Evolutionary conservation across 345 rosid genomes (phyloP), one percentile per base, ranked within the genome.

Genomic region (Eucalyptus shirleyi): DNA sequence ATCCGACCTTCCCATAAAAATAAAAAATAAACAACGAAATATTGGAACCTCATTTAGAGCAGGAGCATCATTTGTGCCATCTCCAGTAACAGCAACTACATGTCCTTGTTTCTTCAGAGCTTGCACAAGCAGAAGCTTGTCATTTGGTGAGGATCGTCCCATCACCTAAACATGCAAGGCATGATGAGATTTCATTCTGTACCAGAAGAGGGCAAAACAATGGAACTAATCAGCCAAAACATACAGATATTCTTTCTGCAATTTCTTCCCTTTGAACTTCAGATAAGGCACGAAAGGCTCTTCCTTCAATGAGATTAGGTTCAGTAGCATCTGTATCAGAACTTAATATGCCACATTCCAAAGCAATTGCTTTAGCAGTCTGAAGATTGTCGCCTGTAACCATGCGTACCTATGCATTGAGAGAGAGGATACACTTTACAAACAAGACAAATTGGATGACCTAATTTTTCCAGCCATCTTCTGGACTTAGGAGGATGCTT

Each of bases 51-150:
- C 91, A 53, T 90, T 82, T 6, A 94, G 90, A 47, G 95, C 95
- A 13, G 93, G 94, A 8, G 96, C 95, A 51, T 95, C 97, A 86
- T 94, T 93, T 24, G 94, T 93, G n/a, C 94, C 95, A 88, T 94
- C 95, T 37, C 95, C 94, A 4, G 95, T 93, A 82, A 93, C 95
- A 44, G 92, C 96, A 23, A 94, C 95, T 14, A 94, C 94, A 82
- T 93, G 92, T 17, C 93, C 91, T 19, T 56, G 91, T 89, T 88
- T 87, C 90, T 89, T 93, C 91, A 94, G 49, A 89, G 91, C 69
- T 49, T 92, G 91, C 21, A 95, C 95, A 92, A 95, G 89, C 51
- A 93, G 90, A 87, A 93, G 93, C 91, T 95, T 94, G 91, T 95
- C 95, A 26, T 88, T 87, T 5, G 95, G 94, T 14, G 95, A 95